phyloP scores from a whole-genome alignment of 345 rosid species.

The Microthlaspi erraticum region DNA sequence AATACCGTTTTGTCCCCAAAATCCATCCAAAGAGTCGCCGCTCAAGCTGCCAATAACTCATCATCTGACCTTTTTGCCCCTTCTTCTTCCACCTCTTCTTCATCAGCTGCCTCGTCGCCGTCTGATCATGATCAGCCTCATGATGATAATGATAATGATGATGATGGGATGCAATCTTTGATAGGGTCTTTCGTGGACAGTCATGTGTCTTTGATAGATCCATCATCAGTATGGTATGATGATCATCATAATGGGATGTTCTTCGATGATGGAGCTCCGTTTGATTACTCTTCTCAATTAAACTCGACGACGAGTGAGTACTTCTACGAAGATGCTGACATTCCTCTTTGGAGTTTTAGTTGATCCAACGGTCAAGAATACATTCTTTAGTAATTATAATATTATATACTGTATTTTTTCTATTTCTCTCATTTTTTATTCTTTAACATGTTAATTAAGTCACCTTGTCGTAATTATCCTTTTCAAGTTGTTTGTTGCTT shows the following conservation, averaged over 20 bases:
- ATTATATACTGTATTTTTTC: too few species aligned
- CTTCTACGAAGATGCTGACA: constrained; percentile 65
- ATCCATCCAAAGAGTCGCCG: constrained; percentile 87
- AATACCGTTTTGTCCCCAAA: constrained; percentile 74
- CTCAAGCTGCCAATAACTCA: constrained; percentile 61
- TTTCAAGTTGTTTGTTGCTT: constrained; percentile 34
- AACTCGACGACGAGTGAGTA: constrained; percentile 49
- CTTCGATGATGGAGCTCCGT: constrained; percentile 44
- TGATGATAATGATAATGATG: constrained; percentile 52
- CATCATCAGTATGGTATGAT: constrained; percentile 48
- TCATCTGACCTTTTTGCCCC: constrained; percentile 35
- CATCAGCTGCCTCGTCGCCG: constrained; percentile 46
- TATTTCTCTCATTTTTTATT: constrained; percentile 28
- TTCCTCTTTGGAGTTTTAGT: constrained; percentile 85
- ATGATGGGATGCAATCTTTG: constrained; percentile 51
- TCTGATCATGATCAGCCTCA: constrained; percentile 39
- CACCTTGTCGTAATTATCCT: constrained; percentile 20
- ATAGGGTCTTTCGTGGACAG: constrained; percentile 40
- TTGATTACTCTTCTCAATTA: constrained; percentile 49
- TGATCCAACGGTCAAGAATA: constrained; percentile 41
- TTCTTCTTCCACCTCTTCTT: constrained; percentile 30
- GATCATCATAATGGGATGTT: constrained; percentile 49
- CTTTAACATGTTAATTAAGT: constrained; percentile 26
- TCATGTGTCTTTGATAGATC: constrained; percentile 47
- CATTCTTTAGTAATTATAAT: constrained; percentile 11